These are phyloP conservation scores for Nemania serpens DNA, from an alignment of 2,329 filamentous ascomycete genomes.

Conservation along the genomic window DNA sequence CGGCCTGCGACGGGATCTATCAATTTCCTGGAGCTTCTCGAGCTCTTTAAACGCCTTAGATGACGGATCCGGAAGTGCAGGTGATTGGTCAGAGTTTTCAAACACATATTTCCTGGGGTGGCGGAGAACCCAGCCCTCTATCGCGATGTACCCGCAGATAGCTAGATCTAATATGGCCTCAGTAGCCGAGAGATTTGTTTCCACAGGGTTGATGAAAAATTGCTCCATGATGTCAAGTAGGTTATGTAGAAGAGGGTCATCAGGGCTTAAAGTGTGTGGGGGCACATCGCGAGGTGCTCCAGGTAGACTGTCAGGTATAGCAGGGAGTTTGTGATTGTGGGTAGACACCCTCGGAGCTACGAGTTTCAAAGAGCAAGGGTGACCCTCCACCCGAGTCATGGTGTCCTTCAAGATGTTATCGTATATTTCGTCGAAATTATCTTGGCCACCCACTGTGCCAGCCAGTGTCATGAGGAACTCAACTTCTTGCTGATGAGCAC, in stretches of 20 bases:
- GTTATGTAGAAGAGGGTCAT: conserved; percentile 67
- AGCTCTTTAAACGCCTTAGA: conserved; percentile 43
- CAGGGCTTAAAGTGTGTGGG: conserved; percentile 64
- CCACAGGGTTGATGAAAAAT: conserved; percentile 89
- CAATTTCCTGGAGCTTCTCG: conserved; percentile 53
- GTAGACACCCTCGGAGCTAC: conserved; percentile 64
- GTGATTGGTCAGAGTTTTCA: conserved; percentile 45
- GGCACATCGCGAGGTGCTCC: conserved; percentile 65
- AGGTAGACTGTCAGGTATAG: conserved; percentile 59
- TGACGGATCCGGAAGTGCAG: conserved; percentile 28
- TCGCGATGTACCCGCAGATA: conserved; percentile 79
- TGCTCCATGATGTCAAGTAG: conserved; percentile 72
- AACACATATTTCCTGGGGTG: conserved; percentile 69
- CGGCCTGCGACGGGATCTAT: conserved; percentile 58
- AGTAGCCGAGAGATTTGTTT: conserved; percentile 87
- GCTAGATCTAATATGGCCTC: conserved; percentile 82
- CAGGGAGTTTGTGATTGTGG: conserved; percentile 61
- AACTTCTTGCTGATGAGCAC: conserved; percentile 75
- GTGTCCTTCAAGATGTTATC: conserved; percentile 73
- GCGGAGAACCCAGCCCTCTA: conserved; percentile 89
- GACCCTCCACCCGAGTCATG: conserved; percentile 69
- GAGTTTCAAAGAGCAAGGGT: conserved; percentile 73
- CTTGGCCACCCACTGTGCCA: conserved; percentile 68
- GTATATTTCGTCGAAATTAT: conserved; percentile 75
- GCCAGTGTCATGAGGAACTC: conserved; percentile 73